Conservation (phyloP, 495 filamentous ascomycete species). For the Annulohypoxylon bovei region DNA sequence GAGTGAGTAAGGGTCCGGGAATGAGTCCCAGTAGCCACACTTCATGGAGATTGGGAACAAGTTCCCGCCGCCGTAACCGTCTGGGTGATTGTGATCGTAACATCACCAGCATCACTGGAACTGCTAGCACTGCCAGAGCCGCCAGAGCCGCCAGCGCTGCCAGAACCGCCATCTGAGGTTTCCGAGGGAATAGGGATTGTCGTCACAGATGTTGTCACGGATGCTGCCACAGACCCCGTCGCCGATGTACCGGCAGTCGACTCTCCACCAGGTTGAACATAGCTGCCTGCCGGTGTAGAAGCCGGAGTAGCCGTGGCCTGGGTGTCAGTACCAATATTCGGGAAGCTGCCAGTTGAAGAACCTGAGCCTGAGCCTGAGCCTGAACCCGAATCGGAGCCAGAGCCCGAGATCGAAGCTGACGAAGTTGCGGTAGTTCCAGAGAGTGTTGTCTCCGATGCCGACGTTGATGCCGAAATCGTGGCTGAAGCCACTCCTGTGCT, state of each 20-base stretch:
- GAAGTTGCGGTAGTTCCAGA: constrained; percentile 1
- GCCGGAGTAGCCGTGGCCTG: constrained; percentile 19
- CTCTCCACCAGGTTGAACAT: constrained; percentile 38
- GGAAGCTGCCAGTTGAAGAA: constrained; percentile 8
- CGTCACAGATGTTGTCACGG: neutral
- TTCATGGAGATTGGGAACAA: constrained; percentile 41
- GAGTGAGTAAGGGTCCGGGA: constrained; percentile 15
- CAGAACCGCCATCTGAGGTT: constrained; percentile 10
- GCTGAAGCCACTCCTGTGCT: constrained; percentile 15
- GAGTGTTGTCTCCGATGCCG: neutral
- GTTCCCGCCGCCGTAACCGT: constrained; percentile 38
- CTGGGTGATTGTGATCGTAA: constrained; percentile 40
- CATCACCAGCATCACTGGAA: constrained; percentile 13
- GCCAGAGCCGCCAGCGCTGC: neutral
- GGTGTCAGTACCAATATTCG: constrained; percentile 13
- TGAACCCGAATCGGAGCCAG: constrained; percentile 17
- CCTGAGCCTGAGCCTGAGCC: constrained; percentile 13
- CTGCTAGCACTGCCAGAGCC: neutral
- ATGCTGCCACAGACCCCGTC: constrained; percentile 1
- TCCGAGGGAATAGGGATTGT: constrained; percentile 29
- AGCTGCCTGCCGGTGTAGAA: constrained; percentile 36
- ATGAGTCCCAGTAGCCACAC: constrained; percentile 22
- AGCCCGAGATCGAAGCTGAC: constrained; percentile 28
- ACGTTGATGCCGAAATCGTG: constrained; percentile 4
- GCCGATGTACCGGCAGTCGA: constrained; percentile 11